Conservation (phyloP, 495 filamentous ascomycete genomes). For the Cetradonia linearis region DNA sequence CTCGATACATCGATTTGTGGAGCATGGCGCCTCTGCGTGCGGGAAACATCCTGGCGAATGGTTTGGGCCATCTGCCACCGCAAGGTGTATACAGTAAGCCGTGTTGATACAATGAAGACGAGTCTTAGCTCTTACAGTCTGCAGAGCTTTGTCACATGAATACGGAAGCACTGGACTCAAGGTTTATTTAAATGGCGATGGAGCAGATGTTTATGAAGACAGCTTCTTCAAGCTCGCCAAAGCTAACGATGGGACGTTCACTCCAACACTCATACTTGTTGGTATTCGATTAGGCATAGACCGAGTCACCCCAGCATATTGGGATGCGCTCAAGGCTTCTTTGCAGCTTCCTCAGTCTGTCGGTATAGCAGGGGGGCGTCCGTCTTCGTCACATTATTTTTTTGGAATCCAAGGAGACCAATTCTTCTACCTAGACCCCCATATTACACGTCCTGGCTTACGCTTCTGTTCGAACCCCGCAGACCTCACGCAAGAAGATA, state of each 20-base stretch:
- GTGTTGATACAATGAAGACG: neutral
- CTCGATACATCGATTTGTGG: slow-evolving; percentile 90
- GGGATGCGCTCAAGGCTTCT: slow-evolving; percentile 71
- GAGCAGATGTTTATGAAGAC: slow-evolving; percentile 85
- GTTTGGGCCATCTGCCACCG: slow-evolving; percentile 98
- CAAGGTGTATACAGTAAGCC: slow-evolving; percentile 86
- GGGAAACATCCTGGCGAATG: slow-evolving; percentile 94
- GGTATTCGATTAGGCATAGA: slow-evolving; percentile 87
- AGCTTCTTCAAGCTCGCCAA: slow-evolving; percentile 66
- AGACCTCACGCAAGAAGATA: slow-evolving; percentile 57
- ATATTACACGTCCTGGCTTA: slow-evolving; percentile 62
- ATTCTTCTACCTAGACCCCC: slow-evolving; percentile 94
- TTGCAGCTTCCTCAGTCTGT: slow-evolving; percentile 82
- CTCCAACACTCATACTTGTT: slow-evolving; percentile 79
- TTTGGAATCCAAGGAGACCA: slow-evolving; percentile 81
- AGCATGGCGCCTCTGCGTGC: slow-evolving; percentile 76
- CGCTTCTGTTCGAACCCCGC: slow-evolving; percentile 41
- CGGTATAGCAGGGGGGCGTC: slow-evolving; percentile 90
- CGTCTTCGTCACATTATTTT: slow-evolving; percentile 94
- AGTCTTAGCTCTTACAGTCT: slow-evolving; percentile 24
- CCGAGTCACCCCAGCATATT: slow-evolving; percentile 83
- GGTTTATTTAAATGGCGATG: slow-evolving; percentile 85
- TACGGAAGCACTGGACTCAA: slow-evolving; percentile 47
- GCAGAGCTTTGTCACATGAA: slow-evolving; percentile 60
- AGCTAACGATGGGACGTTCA: slow-evolving; percentile 50